Evolutionary conservation across 2,329 filamentous ascomycete genomes (phyloP).

Genomic region (Fonsecaea nubica): DNA sequence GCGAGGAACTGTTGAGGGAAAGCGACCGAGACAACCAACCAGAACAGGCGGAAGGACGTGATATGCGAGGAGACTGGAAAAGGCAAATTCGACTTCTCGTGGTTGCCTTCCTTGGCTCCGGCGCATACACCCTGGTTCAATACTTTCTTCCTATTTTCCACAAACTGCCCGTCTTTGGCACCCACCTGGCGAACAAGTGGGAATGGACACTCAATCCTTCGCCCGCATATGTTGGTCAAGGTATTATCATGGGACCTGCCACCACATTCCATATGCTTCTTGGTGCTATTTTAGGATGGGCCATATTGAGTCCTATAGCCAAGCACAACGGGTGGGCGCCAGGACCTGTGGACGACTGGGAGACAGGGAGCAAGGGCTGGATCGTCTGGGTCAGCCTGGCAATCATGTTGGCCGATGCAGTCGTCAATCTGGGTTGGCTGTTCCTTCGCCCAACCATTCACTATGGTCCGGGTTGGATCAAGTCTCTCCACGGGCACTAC

Average conservation of each 20-base stretch:
- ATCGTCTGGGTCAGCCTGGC: constrained; percentile 96
- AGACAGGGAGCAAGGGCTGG: constrained; percentile 93
- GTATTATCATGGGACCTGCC: constrained; percentile 96
- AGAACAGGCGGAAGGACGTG: constrained; percentile 45
- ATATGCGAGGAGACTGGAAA: constrained; percentile 63
- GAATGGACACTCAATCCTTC: constrained; percentile 96
- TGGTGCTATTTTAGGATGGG: constrained; percentile 90
- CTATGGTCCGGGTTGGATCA: constrained; percentile 50
- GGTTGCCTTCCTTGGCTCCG: constrained; percentile 66
- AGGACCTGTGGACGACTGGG: constrained; percentile 85
- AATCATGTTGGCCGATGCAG: constrained; percentile 94
- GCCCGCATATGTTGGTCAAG: constrained; percentile 95
- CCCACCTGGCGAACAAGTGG: constrained; percentile 76
- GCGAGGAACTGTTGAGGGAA: constrained; percentile 44
- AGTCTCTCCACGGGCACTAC: constrained; percentile 30
- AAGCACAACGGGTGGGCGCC: constrained; percentile 88
- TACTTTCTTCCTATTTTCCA: constrained; percentile 89
- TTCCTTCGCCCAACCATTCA: constrained; percentile 67
- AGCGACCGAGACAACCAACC: constrained; percentile 48
- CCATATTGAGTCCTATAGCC: constrained; percentile 83
- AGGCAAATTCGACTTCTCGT: constrained; percentile 66
- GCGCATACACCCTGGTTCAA: constrained; percentile 73
- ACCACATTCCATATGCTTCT: constrained; percentile 96
- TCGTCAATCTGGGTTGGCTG: constrained; percentile 85
- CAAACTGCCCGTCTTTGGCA: constrained; percentile 85